Conservation (phyloP, 176 grass and related monocot genomes). For the Ensete glaucum region DNA sequence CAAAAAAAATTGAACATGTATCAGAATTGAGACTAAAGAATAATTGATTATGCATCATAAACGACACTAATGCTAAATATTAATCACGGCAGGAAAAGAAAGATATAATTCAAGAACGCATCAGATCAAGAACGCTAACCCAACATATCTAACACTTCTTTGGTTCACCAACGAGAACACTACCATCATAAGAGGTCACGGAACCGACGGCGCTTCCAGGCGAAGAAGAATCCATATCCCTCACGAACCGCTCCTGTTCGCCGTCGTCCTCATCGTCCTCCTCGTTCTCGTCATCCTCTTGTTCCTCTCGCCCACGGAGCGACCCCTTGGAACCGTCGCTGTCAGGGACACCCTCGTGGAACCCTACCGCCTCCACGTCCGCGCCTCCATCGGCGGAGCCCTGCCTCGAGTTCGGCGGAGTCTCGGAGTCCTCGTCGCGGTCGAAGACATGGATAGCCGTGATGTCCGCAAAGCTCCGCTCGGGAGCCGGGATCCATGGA, state of each 20-base stretch:
- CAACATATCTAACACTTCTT: too few relatives aligned
- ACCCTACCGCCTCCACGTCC: not conserved
- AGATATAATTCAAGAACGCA: too few relatives aligned
- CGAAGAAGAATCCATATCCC: constrained; percentile 47
- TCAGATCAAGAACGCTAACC: too few relatives aligned
- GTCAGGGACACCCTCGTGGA: constrained; percentile 2
- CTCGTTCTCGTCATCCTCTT: constrained; percentile 3
- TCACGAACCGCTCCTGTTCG: constrained; percentile 27
- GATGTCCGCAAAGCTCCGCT: constrained; percentile 77
- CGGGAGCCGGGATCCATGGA: constrained; percentile 31
- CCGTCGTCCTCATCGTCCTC: constrained; percentile 16
- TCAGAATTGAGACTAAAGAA: too few relatives aligned
- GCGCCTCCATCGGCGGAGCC: constrained; percentile 15
- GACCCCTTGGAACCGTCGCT: constrained; percentile 7
- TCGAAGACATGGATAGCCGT: constrained; percentile 88
- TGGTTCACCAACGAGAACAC: too few relatives aligned
- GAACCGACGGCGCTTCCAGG: constrained; percentile 69
- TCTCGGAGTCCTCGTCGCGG: constrained; percentile 72
- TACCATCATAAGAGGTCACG: constrained; percentile 64
- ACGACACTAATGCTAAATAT: not conserved
- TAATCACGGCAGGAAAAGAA: not conserved
- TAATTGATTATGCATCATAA: not conserved
- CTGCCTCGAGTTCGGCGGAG: constrained; percentile 34
- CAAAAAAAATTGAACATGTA: too few relatives aligned
- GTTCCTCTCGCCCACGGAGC: constrained; percentile 21